Base-by-base conservation (phyloP, 164 flowering plant genomes). In the Aristolochia californica region DNA sequence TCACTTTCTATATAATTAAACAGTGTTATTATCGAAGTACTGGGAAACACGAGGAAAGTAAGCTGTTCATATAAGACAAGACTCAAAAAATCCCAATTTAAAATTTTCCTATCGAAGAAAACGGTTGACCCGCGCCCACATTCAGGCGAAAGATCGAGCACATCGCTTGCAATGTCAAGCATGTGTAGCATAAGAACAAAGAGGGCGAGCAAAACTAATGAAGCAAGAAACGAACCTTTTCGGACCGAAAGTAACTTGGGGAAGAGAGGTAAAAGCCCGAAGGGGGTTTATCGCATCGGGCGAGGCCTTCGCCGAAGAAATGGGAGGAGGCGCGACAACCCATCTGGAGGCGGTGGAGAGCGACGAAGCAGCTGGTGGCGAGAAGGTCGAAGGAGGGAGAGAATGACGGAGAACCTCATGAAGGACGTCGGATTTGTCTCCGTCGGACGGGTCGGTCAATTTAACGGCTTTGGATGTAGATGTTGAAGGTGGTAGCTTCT, bases 221-320 rank as follows among this genome's bases (percentile, higher is more conserved):
- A 18, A 15, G 45, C 0, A 16, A 49, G 40, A 44, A 2, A 18
- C 53, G 2, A 15, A 72, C 75, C 75, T 90, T 81, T 62, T 80
- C 65, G 87, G 88, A 57, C 91, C 97, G 57, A 90, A 83, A 1
- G 91, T 83, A 76, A 87, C 94, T 65, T 82, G 95, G 12, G 97
- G 96, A 45, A 91, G 69, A 58, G 89, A 79, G 16, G 84, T 55
- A 60, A 77, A 83, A 60, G 77, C 89, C 14, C 83, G 69, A 34
- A 85, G 83, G 54, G 95, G 97, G 62, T 83, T 87, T 17, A 82
- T 40, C 34, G 74, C 83, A 43, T 85, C 88, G 12, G 74, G 45
- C 25, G 86, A 78, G 30, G 70, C 65, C 53, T 62, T 53, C 22
- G 68, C 62, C 3, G 17, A 47, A 0, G 30, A 49, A 48, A 21